Evolutionary conservation across 2,329 filamentous ascomycete species (phyloP).

Genomic region (Teratosphaeria destructans): DNA sequence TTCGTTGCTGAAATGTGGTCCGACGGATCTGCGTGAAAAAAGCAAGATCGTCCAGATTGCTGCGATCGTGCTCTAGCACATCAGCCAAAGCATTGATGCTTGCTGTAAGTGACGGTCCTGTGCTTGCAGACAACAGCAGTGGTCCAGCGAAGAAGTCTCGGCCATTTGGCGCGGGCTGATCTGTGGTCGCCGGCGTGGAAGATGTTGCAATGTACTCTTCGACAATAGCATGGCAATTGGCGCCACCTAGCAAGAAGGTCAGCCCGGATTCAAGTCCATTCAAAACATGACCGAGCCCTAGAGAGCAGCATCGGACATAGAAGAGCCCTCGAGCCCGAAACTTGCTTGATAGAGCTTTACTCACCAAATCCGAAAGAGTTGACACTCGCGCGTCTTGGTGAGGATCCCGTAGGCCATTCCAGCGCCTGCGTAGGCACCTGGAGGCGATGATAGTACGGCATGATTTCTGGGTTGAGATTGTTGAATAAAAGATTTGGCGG

Average conservation of each 20-base stretch:
- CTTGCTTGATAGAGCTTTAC: neutral
- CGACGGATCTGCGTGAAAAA: neutral
- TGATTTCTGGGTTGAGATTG: neutral
- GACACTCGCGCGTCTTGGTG: neutral
- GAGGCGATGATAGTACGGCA: neutral
- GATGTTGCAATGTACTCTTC: neutral
- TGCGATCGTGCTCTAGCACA: neutral
- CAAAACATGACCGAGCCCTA: too few relatives aligned
- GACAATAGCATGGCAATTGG: neutral
- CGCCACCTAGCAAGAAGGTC: neutral
- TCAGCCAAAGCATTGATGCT: neutral
- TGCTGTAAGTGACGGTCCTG: neutral
- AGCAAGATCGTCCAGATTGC: neutral
- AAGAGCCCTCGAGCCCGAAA: too few relatives aligned
- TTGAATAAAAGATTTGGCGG: slow-evolving; percentile 6
- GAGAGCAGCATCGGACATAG: too few relatives aligned
- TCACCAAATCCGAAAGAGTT: neutral
- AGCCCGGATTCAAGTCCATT: neutral
- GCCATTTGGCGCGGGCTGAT: neutral
- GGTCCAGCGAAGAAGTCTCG: neutral
- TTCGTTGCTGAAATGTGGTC: neutral
- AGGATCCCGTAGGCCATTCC: neutral
- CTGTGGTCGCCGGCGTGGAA: neutral
- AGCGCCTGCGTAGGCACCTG: neutral
- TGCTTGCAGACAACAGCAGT: neutral